Percentiles rank a stretch among this genome's conserved stretches.
These are phyloP conservation scores for Lipomyces sp. DNA, from an alignment of 805 yeast species.

Conservation along the genomic window DNA sequence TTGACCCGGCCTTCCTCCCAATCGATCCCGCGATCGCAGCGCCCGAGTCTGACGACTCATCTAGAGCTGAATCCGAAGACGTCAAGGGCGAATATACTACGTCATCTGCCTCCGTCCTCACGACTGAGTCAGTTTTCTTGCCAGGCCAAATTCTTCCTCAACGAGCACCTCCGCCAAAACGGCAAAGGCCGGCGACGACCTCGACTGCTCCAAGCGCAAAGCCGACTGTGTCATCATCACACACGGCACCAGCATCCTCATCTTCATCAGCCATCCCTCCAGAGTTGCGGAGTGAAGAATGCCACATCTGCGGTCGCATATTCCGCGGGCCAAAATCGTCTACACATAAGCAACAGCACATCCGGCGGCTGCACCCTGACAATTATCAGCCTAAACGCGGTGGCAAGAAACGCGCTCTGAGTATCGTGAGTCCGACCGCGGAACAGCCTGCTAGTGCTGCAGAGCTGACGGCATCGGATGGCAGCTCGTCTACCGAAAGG, in stretches of 20 bases:
- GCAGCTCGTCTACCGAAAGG: not conserved
- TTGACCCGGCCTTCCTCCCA: slow-evolving; percentile 33
- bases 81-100: slow-evolving; percentile 5
- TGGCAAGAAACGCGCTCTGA: slow-evolving; percentile 47
- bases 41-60: slow-evolving; percentile 3
- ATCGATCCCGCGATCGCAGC: slow-evolving; percentile 34
- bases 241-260: slow-evolving; percentile 22
- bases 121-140: not conserved
- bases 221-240: slow-evolving; percentile 9
- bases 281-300: slow-evolving; percentile 45
- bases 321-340: slow-evolving; percentile 55
- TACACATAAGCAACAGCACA: slow-evolving; percentile 57
- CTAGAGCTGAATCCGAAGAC: slow-evolving; percentile 1
- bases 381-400: slow-evolving; percentile 54
- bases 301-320: slow-evolving; percentile 51
- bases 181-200: not conserved
- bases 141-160: slow-evolving; percentile 4
- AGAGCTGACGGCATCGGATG: not conserved
- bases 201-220: slow-evolving; percentile 1
- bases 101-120: not conserved
- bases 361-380: slow-evolving; percentile 53
- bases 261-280: slow-evolving; percentile 21
- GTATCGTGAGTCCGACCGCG: slow-evolving; percentile 22
- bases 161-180: slow-evolving; percentile 10
- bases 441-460: not conserved